Evolutionary conservation across 495 filamentous ascomycete genomes (phyloP).

Genomic region (Talaromyces thailandensis): DNA sequence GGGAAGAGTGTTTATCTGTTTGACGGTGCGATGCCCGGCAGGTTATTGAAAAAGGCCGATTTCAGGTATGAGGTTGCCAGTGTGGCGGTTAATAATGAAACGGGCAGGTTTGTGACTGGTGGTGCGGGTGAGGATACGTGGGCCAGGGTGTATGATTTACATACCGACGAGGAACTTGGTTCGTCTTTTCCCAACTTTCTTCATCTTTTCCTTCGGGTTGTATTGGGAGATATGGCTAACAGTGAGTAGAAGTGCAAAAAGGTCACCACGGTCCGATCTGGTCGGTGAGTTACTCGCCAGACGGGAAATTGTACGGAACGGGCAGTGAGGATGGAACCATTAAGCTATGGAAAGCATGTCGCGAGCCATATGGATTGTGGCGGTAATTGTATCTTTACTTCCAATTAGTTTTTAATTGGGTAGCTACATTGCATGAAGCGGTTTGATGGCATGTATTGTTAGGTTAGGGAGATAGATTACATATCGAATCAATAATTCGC

Average conservation of each 20-base stretch:
- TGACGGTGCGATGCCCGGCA: constrained; percentile 59
- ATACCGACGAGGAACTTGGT: constrained; percentile 69
- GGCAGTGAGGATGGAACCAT: constrained; percentile 97
- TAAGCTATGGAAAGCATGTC: constrained; percentile 77
- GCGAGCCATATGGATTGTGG: constrained; percentile 62
- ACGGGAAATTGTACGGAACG: constrained; percentile 91
- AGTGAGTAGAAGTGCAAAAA: constrained; percentile 68
- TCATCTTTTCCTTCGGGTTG: neutral
- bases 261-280: constrained; percentile 97
- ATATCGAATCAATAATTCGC: neutral
- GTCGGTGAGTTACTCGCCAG: constrained; percentile 88
- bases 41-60: constrained; percentile 66
- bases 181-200: constrained; percentile 15
- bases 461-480: neutral
- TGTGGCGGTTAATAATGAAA: constrained; percentile 74
- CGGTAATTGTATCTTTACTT: constrained; percentile 19
- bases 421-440: neutral
- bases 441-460: neutral
- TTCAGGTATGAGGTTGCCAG: constrained; percentile 78
- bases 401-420: neutral
- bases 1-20: constrained; percentile 92
- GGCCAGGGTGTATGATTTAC: constrained; percentile 85
- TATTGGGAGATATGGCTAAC: neutral
- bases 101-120: constrained; percentile 77
- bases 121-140: constrained; percentile 78